Base-by-base conservation (phyloP, 2,329 filamentous ascomycete species). In the Fusarium sp. region DNA sequence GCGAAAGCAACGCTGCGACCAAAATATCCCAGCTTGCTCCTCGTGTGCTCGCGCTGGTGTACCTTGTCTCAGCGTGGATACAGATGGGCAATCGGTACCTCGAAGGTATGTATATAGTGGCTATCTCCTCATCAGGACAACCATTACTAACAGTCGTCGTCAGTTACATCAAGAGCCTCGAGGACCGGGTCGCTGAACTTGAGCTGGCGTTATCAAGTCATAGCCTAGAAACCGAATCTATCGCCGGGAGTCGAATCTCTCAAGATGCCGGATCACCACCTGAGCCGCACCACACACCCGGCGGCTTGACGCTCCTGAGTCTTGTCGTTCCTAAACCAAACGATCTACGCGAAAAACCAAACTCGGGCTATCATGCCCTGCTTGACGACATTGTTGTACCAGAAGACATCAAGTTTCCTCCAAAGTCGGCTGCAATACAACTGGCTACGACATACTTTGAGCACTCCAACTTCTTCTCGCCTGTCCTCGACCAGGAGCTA, bases 381-480 rank as follows among this genome's bases (percentile, higher is more conserved):
- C 9, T 66, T 8, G 53, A 58, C 10, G 7, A 31, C 6, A 26
- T 52, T 31, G 5, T 40, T 4, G 42, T 53, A 6, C 53, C 41
- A 2, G 58, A 45, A 1, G 19, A 1, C 0, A n/a, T 51, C n/a
- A 51, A 39, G 11, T 71, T 36, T 49, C 71, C 34, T 10, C 45
- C 10, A 6, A 40, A 22, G 54, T 56, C 11, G 45, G 64, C 11
- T 12, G 51, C 19, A 7, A 6, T 35, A 3, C 58, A 54, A 29
- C 52, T 73, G 1, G 46, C 57, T 0, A 58, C 69, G 5, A 67
- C 68, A 0, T 73, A 73, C n/a, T 73, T 73, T 26, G 67, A 73
- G 35, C 71, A 73, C 25, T 69, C 65, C 12, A 61, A 71, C 9
- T 73, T 73, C 13, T 73, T 73, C 41, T 73, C 68, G 0, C 70